These are phyloP conservation scores for Penicillium sp. DNA, from an alignment of 2,329 filamentous ascomycete genomes.

Conservation along the genomic window DNA sequence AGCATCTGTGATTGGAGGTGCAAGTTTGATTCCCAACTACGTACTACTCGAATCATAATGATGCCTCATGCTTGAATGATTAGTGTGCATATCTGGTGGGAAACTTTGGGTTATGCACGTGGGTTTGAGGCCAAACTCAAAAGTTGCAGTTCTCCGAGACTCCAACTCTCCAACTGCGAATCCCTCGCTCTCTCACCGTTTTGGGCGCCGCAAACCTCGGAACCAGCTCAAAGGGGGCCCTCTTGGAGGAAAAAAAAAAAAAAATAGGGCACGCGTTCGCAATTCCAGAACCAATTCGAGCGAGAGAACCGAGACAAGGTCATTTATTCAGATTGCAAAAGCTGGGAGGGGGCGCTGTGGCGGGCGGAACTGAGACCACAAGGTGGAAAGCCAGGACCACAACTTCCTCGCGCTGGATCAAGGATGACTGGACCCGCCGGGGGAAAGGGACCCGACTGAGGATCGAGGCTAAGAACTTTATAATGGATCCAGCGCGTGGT, in stretches of 20 bases:
- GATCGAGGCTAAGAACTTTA: neutral
- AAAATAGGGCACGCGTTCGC: neutral
- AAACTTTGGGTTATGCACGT: neutral
- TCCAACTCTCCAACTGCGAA: neutral
- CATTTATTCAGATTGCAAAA: neutral
- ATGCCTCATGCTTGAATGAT: neutral
- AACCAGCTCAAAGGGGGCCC: too few species aligned
- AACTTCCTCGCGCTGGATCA: neutral
- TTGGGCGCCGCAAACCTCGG: neutral
- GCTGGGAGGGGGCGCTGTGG: neutral
- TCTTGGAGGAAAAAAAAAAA: neutral
- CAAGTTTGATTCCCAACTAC: neutral
- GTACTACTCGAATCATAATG: too few species aligned
- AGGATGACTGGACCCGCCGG: neutral
- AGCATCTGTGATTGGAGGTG: neutral
- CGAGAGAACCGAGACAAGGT: neutral
- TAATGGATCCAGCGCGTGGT: neutral
- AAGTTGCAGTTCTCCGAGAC: too few species aligned
- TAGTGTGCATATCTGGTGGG: neutral
- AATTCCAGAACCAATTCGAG: neutral
- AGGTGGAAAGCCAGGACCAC: neutral
- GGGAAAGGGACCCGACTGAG: neutral
- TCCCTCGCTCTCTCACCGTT: neutral
- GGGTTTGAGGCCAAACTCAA: neutral
- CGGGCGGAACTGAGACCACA: neutral